Base-by-base conservation (phyloP, 202 grass and related monocot species). In the Brachypodium distachyon region DNA sequence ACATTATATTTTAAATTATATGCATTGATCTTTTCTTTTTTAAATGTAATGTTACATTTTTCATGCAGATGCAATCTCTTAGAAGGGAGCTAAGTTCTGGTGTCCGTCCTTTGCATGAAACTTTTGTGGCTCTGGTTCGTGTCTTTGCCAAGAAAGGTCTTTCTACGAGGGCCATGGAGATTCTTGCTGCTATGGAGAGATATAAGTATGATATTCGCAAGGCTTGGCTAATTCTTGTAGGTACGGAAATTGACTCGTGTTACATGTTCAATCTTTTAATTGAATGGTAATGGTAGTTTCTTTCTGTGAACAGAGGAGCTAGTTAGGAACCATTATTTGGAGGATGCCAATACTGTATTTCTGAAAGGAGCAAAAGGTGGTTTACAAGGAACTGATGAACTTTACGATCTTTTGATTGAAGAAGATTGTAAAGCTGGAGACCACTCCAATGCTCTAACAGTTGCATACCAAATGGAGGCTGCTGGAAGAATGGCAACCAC, bases 381-480 rank as follows among this genome's bases (percentile, higher is more conserved):
- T 39, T 69, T 94, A 50, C 86, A 74, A 79, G 95, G 89, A 67
- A 94, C 91, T 21, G 85, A 94, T 80, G 80, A 92, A 65, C 74
- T 98, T 37, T 92, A 92, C 0, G 95, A 98, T 90, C 77, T 89
- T 74, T 54, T 94, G 52, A 98, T 94, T 72, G 89, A 88, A 88
- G 89, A 97, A 86, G 95, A 98, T 73, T 98, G 95, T 83, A 98
- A 94, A 92, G 87, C 86, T 19, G 91, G 91, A 53, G 95, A 94
- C 66, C 95, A 97, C 77, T 91, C 91, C 47, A 94, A 98, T 75
- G 95, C 95, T 81, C 83, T 98, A 67, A 94, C 91, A 65, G 80
- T 94, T 82, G 91, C 95, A 38, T 97, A 97, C 90, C 84, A 97
- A 90, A 97, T 97, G 95, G 95, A 97, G 80, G 89, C 86, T 80